Percentiles rank a stretch among this genome's conserved stretches.
Evolutionary conservation across 176 grass and related monocot species (phyloP).

Genomic region (Rhynchospora pubera): DNA sequence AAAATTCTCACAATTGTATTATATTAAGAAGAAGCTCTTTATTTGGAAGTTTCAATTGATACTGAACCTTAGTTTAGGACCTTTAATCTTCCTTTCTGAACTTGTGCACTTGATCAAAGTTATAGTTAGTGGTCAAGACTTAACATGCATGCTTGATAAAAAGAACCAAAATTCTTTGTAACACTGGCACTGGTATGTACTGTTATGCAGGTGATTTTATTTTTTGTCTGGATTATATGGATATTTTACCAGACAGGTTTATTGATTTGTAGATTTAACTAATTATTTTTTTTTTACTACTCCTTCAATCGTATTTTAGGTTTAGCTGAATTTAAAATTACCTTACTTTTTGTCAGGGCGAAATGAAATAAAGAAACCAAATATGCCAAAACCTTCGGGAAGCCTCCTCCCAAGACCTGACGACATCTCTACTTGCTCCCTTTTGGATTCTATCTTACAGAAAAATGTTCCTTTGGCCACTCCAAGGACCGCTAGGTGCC

Average conservation of each 20-base stretch:
- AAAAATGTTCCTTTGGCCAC: slow-evolving; percentile 29
- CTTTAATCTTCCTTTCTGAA: slow-evolving; percentile 1
- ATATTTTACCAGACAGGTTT: slow-evolving; percentile 9
- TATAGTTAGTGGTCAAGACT: not conserved
- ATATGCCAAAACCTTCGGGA: slow-evolving; percentile 30
- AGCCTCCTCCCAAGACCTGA: slow-evolving; percentile 28
- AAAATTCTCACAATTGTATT: not conserved
- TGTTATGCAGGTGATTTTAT: not conserved
- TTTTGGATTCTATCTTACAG: slow-evolving; percentile 32
- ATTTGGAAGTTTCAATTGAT: not conserved
- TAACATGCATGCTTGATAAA: not conserved
- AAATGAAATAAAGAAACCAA: slow-evolving; percentile 55
- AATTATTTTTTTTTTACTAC: not conserved
- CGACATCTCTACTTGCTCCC: slow-evolving; percentile 36
- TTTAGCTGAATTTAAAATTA: not conserved
- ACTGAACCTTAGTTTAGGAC: not conserved
- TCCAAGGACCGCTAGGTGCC: slow-evolving; percentile 31
- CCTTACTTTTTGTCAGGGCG: slow-evolving; percentile 28
- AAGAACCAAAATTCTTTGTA: not conserved
- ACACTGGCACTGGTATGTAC: not conserved
- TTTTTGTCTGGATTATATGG: not conserved
- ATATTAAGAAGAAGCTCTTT: not conserved
- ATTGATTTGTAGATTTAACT: slow-evolving; percentile 20
- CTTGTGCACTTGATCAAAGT: not conserved
- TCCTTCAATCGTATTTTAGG: not conserved